Conservation (phyloP, 768 basidiomycete species). For the Pleurotus pulmonarius region DNA sequence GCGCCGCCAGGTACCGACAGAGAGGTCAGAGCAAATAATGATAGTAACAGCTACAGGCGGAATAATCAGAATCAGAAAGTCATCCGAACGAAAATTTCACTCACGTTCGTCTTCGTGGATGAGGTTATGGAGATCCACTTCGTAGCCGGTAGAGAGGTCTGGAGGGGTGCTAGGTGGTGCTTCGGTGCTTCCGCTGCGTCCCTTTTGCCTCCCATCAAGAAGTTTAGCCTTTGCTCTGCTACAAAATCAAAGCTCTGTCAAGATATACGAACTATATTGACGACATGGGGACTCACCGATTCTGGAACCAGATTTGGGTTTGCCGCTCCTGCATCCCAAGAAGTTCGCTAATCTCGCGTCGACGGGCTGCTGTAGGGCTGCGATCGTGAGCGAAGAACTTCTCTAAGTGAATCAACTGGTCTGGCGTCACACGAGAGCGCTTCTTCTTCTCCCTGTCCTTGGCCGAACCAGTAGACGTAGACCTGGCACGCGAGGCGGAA, state of each 20-base stretch:
- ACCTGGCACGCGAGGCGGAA: constrained; percentile 29
- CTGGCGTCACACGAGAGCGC: constrained; percentile 74
- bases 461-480: constrained; percentile 22
- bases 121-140: constrained; percentile 58
- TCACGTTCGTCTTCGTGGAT: constrained; percentile 77
- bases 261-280: too few species aligned
- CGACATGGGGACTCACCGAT: constrained; percentile 45
- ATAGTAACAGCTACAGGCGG: constrained; percentile 56
- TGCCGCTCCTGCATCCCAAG: constrained; percentile 85
- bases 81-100: constrained; percentile 18
- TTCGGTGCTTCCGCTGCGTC: constrained; percentile 28
- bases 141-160: constrained; percentile 44
- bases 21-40: constrained; percentile 72
- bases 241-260: not conserved
- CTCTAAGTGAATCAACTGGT: constrained; percentile 76
- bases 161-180: constrained; percentile 48
- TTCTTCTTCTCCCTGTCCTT: constrained; percentile 60
- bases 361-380: constrained; percentile 66
- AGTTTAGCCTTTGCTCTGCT: constrained; percentile 84
- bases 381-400: constrained; percentile 64
- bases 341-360: constrained; percentile 69
- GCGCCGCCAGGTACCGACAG: constrained; percentile 77
- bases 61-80: not conserved
- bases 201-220: constrained; percentile 53
- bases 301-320: constrained; percentile 90